Evolutionary conservation across 1,139 yeast genomes (phyloP), one percentile per base, ranked within the genome.

Genomic region (Hansenula lynferdii): DNA sequence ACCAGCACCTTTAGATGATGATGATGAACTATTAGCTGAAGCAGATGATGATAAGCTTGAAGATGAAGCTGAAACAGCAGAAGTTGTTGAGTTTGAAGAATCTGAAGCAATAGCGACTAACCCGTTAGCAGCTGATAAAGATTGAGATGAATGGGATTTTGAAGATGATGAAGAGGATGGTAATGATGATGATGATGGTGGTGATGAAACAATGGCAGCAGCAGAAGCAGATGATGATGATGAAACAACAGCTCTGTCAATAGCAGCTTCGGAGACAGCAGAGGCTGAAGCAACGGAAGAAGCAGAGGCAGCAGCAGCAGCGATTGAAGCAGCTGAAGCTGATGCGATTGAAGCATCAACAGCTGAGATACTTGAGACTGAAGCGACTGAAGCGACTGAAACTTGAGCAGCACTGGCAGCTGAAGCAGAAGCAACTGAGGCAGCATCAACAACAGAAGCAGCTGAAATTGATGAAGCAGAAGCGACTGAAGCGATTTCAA

Each of bases 101-200:
- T 52, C 59, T 5, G 73, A 68, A 39, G 76, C 75, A 38, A 70
- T 70, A 24, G 77, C 74, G 37, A 69, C 51, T 34, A 72, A 62
- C 42, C 78, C 76, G 42, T 62, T 60, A 44, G 69, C 69, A 31
- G 62, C 67, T 36, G 61, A 55, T 44, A 70, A 64, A 28, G 55
- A 42, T 17, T n/a, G n/a, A n/a, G n/a, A n/a, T n/a, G n/a, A n/a
- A n/a, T n/a, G n/a, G n/a, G 53, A 51, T 39, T 37, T 42, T 25
- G 45, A 40, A 6, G 19, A 40, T 35, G 31, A 14, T 5, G 25
- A 21, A 8, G 32, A 20, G 4, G 32, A 20, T 26, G 17, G 14
- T 33, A 40, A 32, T 17, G 35, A 38, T 14, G 41, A 35, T 29
- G 37, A 32, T 15, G 36, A 34, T 14, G 39, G 30, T 18, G 18